These are phyloP conservation scores for Trametes gibbosa DNA, from an alignment of 768 basidiomycete genomes.

Conservation along the genomic window DNA sequence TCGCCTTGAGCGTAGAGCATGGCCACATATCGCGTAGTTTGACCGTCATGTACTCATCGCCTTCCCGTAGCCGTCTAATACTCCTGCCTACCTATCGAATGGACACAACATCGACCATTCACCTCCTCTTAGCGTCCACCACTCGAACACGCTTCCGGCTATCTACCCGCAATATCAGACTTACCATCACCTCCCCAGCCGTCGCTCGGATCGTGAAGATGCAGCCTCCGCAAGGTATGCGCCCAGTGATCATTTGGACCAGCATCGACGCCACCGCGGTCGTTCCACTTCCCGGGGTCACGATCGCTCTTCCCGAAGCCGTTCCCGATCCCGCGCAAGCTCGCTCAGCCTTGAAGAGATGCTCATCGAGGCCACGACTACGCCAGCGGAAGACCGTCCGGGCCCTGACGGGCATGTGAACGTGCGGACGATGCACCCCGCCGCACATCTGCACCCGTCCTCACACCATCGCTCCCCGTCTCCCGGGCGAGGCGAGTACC, in stretches of 20 bases:
- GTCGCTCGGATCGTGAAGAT: conserved; percentile 19
- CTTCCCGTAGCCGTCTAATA: conserved; percentile 21
- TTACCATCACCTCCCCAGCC: conserved; percentile 8
- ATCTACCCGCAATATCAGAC: conserved; percentile 24
- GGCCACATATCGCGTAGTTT: neutral
- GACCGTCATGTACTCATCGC: neutral
- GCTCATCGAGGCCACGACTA: conserved; percentile 42
- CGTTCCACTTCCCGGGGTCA: conserved; percentile 31
- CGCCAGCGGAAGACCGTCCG: conserved; percentile 30
- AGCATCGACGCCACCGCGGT: conserved; percentile 22
- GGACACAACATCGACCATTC: conserved; percentile 19
- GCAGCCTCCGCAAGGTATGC: conserved; percentile 20
- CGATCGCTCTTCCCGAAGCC: conserved; percentile 31
- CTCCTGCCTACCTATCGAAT: conserved; percentile 21
- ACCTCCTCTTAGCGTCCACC: conserved; percentile 18
- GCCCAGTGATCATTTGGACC: conserved; percentile 22
- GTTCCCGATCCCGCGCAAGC: conserved; percentile 35
- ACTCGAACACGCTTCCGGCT: conserved; percentile 15
- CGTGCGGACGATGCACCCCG: conserved; percentile 31
- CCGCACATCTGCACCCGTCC: conserved; percentile 18
- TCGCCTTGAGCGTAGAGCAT: no score
- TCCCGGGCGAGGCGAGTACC: conserved; percentile 14
- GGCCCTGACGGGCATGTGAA: conserved; percentile 24
- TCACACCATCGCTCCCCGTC: conserved; percentile 26
- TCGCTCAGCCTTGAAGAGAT: conserved; percentile 45